These are phyloP conservation scores for Ceratocystis huliohia DNA, from an alignment of 2,329 filamentous ascomycete species.

Conservation along the genomic window DNA sequence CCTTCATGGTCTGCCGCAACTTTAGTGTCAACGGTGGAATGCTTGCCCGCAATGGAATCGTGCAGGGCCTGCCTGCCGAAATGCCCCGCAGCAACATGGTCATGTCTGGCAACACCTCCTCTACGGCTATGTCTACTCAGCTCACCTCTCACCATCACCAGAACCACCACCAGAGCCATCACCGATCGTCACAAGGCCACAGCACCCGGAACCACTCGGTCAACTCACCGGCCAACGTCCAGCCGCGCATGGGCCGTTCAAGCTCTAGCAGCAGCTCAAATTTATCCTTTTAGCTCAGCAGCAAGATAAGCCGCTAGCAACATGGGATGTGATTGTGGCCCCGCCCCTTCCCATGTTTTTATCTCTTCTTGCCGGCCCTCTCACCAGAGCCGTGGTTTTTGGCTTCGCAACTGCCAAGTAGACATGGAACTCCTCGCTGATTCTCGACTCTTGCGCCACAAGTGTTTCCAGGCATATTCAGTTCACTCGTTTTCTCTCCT, in stretches of 20 bases:
- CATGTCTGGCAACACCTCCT: slow-evolving; percentile 35
- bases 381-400: neutral
- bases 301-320: neutral
- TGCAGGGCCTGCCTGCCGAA: slow-evolving; percentile 50
- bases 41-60: slow-evolving; percentile 56
- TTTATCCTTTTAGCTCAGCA: slow-evolving; percentile 42
- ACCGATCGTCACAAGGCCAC: slow-evolving; percentile 3
- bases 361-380: neutral
- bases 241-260: slow-evolving; percentile 18
- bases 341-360: neutral
- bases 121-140: slow-evolving; percentile 27
- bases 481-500: neutral
- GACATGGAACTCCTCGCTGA: neutral
- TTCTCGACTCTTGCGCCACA: neutral
- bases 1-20: slow-evolving; percentile 95
- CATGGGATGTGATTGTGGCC: neutral
- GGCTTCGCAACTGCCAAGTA: neutral
- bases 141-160: slow-evolving; percentile 24
- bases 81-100: slow-evolving; percentile 31
- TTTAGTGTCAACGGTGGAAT: slow-evolving; percentile 96
- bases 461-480: neutral
- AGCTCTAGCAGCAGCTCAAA: slow-evolving; percentile 42
- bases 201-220: slow-evolving; percentile 2
- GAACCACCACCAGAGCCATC: slow-evolving; percentile 37
- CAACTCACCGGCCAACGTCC: neutral